These are phyloP conservation scores for Baeospora myosura DNA, from an alignment of 1,284 basidiomycete genomes.

Conservation along the genomic window DNA sequence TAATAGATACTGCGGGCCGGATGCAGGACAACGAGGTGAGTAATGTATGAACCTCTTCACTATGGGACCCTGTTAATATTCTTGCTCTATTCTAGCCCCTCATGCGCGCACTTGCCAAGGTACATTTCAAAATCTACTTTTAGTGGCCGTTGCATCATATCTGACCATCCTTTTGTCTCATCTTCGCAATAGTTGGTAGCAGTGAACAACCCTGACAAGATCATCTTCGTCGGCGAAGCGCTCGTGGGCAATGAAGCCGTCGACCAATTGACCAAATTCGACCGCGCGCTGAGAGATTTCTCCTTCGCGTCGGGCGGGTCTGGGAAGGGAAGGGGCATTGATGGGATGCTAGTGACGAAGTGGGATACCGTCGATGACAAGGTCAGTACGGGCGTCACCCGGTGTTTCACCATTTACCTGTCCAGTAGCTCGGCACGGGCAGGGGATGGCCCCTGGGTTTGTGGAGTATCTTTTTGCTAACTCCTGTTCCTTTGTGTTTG, in stretches of 20 bases:
- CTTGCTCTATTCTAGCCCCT: conserved; percentile 51
- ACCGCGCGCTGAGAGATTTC: conserved; percentile 85
- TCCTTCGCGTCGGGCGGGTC: conserved; percentile 55
- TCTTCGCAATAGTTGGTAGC: conserved; percentile 65
- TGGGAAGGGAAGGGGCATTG: conserved; percentile 79
- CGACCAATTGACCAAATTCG: conserved; percentile 91
- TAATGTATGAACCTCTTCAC: conserved; percentile 1
- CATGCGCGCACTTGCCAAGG: conserved; percentile 97
- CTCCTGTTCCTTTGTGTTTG: conserved; percentile 4
- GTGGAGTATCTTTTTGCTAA: conserved; percentile 12
- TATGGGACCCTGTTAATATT: conserved; percentile 6
- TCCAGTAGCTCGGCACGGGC: background rate
- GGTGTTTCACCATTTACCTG: background rate
- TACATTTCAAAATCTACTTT: too few relatives aligned
- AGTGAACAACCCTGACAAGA: conserved; percentile 91
- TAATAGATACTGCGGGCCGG: conserved; percentile 95
- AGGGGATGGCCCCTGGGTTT: conserved; percentile 1
- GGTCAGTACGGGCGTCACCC: conserved; percentile 34
- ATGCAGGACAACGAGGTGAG: conserved; percentile 96
- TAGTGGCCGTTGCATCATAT: conserved; percentile 1
- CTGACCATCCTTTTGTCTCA: conserved; percentile 5
- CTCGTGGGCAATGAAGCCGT: conserved; percentile 96
- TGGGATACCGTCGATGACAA: conserved; percentile 97
- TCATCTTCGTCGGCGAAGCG: conserved; percentile 94
- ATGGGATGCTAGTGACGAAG: conserved; percentile 94